These are phyloP conservation scores for Diaporthe sp. DNA, from an alignment of 2,329 filamentous ascomycete species.

Conservation along the genomic window DNA sequence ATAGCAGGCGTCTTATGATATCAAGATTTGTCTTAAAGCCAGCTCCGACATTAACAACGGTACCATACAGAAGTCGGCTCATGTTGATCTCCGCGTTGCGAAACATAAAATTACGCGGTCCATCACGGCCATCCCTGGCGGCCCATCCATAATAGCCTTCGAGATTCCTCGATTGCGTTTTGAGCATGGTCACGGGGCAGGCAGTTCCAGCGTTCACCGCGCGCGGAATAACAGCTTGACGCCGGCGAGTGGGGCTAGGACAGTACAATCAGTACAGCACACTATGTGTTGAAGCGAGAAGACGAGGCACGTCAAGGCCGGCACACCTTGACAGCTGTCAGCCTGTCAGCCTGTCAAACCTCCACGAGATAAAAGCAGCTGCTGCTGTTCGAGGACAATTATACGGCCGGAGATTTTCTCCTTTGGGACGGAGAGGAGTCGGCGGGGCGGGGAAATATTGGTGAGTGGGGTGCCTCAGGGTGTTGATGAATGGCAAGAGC, in stretches of 20 bases:
- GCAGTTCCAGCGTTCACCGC: constrained; percentile 7
- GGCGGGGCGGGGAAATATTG: constrained; percentile 5
- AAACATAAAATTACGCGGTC: constrained; percentile 27
- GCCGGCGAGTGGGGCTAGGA: background rate
- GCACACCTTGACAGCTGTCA: constrained; percentile 12
- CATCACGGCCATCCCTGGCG: constrained; percentile 8
- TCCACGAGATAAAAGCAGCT: background rate
- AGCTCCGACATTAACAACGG: constrained; percentile 12
- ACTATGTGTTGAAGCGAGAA: constrained; percentile 9
- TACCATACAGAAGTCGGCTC: constrained; percentile 10
- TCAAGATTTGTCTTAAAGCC: constrained; percentile 8
- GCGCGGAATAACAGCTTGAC: background rate
- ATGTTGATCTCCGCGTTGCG: constrained; percentile 21
- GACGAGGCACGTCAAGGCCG: constrained; percentile 3
- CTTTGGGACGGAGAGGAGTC: constrained; percentile 9
- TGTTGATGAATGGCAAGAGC: constrained; percentile 1
- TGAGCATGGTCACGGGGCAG: constrained; percentile 23
- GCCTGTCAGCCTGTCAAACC: constrained; percentile 11
- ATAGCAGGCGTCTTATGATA: constrained; percentile 23
- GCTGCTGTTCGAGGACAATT: background rate
- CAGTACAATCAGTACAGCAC: background rate
- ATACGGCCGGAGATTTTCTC: background rate
- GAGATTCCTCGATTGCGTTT: constrained; percentile 23
- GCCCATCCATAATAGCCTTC: constrained; percentile 13
- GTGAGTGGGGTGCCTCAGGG: constrained; percentile 6